phyloP scores from a whole-genome alignment of 495 filamentous ascomycete genomes.

The Neurospora sp. region DNA sequence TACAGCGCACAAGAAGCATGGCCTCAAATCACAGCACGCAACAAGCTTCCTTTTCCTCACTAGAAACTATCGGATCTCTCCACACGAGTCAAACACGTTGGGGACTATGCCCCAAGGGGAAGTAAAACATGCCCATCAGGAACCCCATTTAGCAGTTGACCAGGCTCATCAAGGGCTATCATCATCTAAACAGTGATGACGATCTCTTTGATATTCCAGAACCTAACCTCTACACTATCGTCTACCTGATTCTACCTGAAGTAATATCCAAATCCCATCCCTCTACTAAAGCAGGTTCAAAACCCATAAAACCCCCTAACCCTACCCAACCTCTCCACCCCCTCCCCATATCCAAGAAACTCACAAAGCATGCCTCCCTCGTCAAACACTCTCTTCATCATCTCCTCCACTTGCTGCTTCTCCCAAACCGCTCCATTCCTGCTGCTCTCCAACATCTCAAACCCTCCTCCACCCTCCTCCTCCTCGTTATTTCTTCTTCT shows the following conservation, averaged over 20 bases:
- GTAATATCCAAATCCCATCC: not conserved
- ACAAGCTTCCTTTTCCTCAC: not conserved
- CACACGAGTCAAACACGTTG: not conserved
- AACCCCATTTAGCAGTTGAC: not conserved
- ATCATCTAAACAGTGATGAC: not conserved
- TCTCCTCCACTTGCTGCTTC: not conserved
- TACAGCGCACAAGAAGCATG: not conserved
- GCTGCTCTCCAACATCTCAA: not conserved
- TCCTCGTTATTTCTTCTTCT: not conserved
- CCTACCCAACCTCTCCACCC: not conserved
- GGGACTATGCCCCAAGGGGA: not conserved
- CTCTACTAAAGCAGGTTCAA: not conserved
- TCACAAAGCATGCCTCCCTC: constrained; percentile 1
- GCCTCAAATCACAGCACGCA: not conserved
- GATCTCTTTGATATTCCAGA: not conserved
- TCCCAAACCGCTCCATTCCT: not conserved
- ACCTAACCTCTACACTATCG: not conserved
- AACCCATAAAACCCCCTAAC: not conserved
- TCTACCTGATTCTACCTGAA: not conserved
- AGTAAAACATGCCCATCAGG: not conserved
- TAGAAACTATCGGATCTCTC: not conserved
- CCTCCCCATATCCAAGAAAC: not conserved
- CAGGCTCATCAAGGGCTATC: not conserved
- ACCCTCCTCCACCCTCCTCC: not conserved
- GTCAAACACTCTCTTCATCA: not conserved